Conservation (phyloP, 257 asterid genomes). For the Przewalskia tangutica region DNA sequence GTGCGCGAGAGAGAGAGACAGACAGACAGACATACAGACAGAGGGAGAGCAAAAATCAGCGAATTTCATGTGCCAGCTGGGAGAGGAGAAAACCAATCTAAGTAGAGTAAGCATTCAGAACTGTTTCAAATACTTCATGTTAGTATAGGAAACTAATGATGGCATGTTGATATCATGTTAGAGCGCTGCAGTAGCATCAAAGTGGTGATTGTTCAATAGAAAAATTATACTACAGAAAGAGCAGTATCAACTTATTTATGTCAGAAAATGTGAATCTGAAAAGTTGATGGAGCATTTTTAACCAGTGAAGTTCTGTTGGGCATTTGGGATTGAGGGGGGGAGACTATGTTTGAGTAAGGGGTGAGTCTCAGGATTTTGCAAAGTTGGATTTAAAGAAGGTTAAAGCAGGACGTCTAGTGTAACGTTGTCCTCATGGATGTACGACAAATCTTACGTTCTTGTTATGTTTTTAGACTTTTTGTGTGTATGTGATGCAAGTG, state of each 20-base stretch:
- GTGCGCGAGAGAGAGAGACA: too few relatives aligned
- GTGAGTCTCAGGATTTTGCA: not conserved
- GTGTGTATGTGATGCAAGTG: not conserved
- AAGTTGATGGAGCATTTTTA: not conserved
- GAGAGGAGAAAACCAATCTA: not conserved
- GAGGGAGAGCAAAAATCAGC: too few relatives aligned
- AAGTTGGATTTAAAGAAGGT: not conserved
- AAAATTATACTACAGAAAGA: not conserved
- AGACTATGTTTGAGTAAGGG: not conserved
- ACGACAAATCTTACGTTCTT: not conserved
- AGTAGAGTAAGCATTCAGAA: not conserved
- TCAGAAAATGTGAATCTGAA: not conserved
- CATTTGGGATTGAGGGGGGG: too few relatives aligned
- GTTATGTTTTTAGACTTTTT: not conserved
- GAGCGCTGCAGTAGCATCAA: not conserved
- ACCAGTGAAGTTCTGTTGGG: not conserved
- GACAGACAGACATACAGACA: too few relatives aligned
- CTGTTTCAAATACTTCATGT: not conserved
- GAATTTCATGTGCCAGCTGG: not conserved
- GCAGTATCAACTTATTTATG: not conserved
- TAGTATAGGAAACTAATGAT: not conserved
- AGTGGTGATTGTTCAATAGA: not conserved
- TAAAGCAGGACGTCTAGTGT: not conserved
- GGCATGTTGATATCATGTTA: not conserved
- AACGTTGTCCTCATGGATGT: not conserved